These are phyloP conservation scores for Silene coronaria DNA, from an alignment of 179 eudicot genomes.

Conservation along the genomic window DNA sequence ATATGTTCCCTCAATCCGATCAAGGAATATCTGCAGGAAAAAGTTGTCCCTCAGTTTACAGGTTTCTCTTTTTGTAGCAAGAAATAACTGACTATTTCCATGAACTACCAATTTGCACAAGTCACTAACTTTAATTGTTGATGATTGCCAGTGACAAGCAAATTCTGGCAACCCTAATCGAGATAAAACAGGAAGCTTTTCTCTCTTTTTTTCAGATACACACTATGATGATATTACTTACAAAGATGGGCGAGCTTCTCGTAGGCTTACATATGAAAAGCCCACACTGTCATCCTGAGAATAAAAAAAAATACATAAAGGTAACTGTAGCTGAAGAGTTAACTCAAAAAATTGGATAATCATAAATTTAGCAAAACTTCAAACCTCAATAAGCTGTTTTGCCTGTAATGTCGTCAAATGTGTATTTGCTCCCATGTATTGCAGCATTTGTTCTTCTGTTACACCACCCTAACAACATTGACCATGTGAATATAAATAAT, in stretches of 20 bases:
- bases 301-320: constrained; percentile 20
- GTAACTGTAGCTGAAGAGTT: not conserved
- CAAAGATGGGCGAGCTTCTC: constrained; percentile 90
- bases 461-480: constrained; percentile 67
- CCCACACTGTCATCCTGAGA: constrained; percentile 75
- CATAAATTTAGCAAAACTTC: constrained; percentile 7
- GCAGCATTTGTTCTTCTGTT: constrained; percentile 97
- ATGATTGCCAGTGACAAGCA: not conserved
- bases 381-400: constrained; percentile 81
- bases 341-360: not conserved
- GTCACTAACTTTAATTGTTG: not conserved
- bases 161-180: not conserved
- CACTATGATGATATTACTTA: constrained; percentile 33
- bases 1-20: constrained; percentile 84
- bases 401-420: constrained; percentile 67
- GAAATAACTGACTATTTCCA: not conserved
- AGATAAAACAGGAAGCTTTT: not conserved
- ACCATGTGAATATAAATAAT: not conserved
- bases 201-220: not conserved
- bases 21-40: constrained; percentile 63
- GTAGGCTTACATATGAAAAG: constrained; percentile 83
- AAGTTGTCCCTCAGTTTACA: not conserved
- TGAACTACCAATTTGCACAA: not conserved
- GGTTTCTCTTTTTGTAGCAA: not conserved
- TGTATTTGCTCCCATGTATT: constrained; percentile 89